These are phyloP conservation scores for Ophiosphaerella korrae DNA, from an alignment of 2,329 filamentous ascomycete genomes.

Conservation along the genomic window DNA sequence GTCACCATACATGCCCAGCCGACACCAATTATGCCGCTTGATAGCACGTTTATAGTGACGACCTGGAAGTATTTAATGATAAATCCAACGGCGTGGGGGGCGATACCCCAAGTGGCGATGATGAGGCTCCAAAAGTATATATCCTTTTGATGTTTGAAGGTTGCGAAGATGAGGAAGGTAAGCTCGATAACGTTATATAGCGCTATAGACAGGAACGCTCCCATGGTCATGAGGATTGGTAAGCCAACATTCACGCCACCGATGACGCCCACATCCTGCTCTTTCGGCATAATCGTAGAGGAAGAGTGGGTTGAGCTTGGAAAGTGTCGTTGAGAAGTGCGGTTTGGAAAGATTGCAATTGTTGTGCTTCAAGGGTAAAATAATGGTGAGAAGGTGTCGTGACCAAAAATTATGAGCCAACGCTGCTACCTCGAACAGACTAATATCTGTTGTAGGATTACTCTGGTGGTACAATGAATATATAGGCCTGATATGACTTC, in stretches of 20 bases:
- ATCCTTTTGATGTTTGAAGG: constrained; percentile 52
- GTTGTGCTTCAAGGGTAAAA: too few species aligned
- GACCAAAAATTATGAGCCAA: too few species aligned
- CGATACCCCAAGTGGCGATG: constrained; percentile 48
- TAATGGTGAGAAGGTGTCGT: too few species aligned
- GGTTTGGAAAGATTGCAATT: too few species aligned
- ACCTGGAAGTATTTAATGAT: constrained; percentile 44
- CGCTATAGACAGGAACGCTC: constrained; percentile 24
- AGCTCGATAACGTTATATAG: constrained; percentile 41
- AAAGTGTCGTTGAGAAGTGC: too few species aligned
- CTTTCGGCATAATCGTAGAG: not conserved
- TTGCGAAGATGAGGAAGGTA: constrained; percentile 41
- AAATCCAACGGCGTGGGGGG: constrained; percentile 53
- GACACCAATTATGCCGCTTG: constrained; percentile 12
- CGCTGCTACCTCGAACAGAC: too few species aligned
- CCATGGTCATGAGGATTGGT: constrained; percentile 22
- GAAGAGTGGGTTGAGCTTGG: too few species aligned
- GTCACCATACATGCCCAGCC: constrained; percentile 64
- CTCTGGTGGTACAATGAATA: not conserved
- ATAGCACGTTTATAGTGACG: constrained; percentile 22
- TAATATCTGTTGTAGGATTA: too few species aligned
- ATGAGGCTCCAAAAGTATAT: constrained; percentile 56
- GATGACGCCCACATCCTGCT: constrained; percentile 12
- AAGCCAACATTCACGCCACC: constrained; percentile 15
- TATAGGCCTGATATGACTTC: not conserved